These are phyloP conservation scores for Globisporangium recalcitrans DNA, from an alignment of 352 stramenopile species.

Conservation along the genomic window DNA sequence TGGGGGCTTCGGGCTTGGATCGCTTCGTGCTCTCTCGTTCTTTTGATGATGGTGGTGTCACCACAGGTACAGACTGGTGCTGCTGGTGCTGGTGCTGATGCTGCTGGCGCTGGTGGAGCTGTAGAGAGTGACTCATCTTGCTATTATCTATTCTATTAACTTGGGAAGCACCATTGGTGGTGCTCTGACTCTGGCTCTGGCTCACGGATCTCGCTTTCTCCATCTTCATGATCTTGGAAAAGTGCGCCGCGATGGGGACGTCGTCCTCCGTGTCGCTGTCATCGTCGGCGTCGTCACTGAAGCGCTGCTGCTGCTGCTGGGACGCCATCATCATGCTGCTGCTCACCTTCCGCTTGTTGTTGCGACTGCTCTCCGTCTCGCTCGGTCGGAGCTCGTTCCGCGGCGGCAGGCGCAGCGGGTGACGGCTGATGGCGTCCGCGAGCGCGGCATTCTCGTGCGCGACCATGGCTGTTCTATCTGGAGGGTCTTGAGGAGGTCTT, in stretches of 20 bases:
- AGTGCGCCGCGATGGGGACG: constrained; percentile 9
- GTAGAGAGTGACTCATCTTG: not conserved
- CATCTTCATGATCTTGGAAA: constrained; percentile 14
- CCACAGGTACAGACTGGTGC: not conserved
- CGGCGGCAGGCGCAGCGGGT: constrained; percentile 1
- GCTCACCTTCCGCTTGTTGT: not conserved
- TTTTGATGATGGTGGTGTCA: not conserved
- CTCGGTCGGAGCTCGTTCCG: not conserved
- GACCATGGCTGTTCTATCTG: constrained; percentile 7
- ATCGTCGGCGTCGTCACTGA: constrained; percentile 8
- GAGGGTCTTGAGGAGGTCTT: not conserved
- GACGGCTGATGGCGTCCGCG: constrained; percentile 1
- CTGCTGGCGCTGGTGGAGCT: not conserved
- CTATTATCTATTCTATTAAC: constrained; percentile 10
- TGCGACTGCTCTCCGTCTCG: not conserved
- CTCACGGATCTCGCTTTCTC: constrained; percentile 3
- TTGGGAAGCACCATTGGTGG: not conserved
- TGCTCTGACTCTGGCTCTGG: not conserved
- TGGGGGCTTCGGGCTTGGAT: constrained; percentile 37
- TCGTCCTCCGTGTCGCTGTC: constrained; percentile 17
- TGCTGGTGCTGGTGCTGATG: not conserved
- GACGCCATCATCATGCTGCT: not conserved
- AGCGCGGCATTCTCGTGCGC: constrained; percentile 9
- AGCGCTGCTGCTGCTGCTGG: not conserved
- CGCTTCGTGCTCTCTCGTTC: constrained; percentile 19